Base-by-base conservation (phyloP, 139 green algal genomes). In the Coccomyxa sp. region DNA sequence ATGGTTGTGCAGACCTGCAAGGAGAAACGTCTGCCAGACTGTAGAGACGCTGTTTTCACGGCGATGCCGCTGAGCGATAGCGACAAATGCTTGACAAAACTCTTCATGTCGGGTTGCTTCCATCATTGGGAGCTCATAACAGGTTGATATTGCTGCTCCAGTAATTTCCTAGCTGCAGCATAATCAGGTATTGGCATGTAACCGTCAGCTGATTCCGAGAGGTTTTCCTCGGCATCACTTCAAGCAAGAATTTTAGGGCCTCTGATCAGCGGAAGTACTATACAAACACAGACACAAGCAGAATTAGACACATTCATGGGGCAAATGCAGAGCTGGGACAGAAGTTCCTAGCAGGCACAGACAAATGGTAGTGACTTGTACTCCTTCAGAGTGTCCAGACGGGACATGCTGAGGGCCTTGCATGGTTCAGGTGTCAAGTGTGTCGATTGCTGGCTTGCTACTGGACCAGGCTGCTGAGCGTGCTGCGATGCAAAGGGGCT, bases 81-180 rank as follows among this genome's bases (percentile, higher is more conserved):
- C 32, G 85, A 90, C 78, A 79, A 83, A n/a, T 15, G 45, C 10
- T 77, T 90, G 30, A 63, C 82, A 11, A 77, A 77, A 10, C 77
- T 90, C 27, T 90, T 84, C 76, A 85, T 90, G 58, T 85, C 87
- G 28, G 76, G 68, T 10, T 87, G 82, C 45, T 89, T 86, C 16
- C 85, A 90, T 81, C 59, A 77, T 1, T 90, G 87, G 87, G 81
- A 88, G 1, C 45, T 84, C 31, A 75, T 90, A 14, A 83, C 86
- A 79, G 81, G 86, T 87, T n/a, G 13, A n/a, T n/a, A n/a, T n/a
- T n/a, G n/a, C n/a, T n/a, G n/a, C n/a, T n/a, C n/a, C n/a, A n/a
- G n/a, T n/a, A n/a, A n/a, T n/a, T 9, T 59, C 23, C 51, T 58
- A 58, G 59, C 27, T 67, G 79, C 88, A 90, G 83, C 78, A 27